Percentiles rank a stretch among this genome's conserved stretches.
These are phyloP conservation scores for Fusarium dlaminii DNA, from an alignment of 2,329 filamentous ascomycete genomes.

Conservation along the genomic window DNA sequence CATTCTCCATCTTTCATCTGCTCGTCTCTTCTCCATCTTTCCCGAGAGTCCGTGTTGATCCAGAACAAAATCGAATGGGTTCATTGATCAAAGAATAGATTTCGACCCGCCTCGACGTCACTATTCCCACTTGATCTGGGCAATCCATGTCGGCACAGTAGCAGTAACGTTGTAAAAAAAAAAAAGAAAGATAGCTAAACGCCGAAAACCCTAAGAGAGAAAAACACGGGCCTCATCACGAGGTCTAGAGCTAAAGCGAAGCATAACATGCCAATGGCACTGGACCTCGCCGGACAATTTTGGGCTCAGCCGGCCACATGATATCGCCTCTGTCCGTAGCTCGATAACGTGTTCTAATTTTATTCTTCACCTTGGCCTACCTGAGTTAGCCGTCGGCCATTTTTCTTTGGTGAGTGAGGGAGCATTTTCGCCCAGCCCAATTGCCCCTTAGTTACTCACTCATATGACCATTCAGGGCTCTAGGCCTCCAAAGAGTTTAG, in stretches of 20 bases:
- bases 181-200: background rate
- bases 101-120: constrained; percentile 15
- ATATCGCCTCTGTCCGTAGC: background rate
- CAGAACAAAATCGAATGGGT: background rate
- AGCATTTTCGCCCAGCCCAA: background rate
- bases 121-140: constrained; percentile 1
- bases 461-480: background rate
- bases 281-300: background rate
- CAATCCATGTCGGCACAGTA: background rate
- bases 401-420: background rate
- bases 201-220: background rate
- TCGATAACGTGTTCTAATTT: constrained; percentile 34
- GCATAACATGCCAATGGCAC: background rate
- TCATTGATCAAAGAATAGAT: background rate
- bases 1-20: background rate
- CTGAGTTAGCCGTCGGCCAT: constrained; percentile 20
- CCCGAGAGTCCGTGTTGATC: constrained; percentile 10
- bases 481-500: background rate
- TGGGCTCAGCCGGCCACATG: constrained; percentile 5
- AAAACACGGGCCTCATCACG: constrained; percentile 31
- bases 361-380: constrained; percentile 23
- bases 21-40: background rate
- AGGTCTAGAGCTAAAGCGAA: background rate
- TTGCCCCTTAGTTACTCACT: background rate
- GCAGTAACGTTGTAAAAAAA: background rate